Evolutionary conservation across 768 basidiomycete species (phyloP).

Genomic region (Pisolithus orientalis): DNA sequence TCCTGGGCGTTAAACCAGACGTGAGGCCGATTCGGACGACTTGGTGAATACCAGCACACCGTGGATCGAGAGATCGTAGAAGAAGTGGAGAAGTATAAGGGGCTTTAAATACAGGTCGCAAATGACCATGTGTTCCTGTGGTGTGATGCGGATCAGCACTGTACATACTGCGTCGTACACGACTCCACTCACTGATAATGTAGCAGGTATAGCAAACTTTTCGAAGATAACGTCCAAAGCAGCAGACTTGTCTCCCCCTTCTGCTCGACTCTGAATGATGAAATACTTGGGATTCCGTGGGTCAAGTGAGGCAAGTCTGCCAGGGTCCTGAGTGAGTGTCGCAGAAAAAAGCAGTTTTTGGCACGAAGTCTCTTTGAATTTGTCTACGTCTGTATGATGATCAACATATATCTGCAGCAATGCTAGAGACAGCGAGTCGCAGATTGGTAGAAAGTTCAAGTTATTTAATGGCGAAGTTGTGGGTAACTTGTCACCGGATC

Average conservation of each 20-base stretch:
- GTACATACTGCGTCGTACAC: background rate
- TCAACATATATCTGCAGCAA: slow-evolving; percentile 33
- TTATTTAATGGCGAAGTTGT: slow-evolving; percentile 5
- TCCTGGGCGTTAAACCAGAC: slow-evolving; percentile 79
- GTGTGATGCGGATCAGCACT: background rate
- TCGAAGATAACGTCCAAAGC: slow-evolving; percentile 59
- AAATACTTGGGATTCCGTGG: slow-evolving; percentile 82
- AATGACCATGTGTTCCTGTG: slow-evolving; percentile 82
- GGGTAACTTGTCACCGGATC: slow-evolving; percentile 1
- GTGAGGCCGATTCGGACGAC: slow-evolving; percentile 81
- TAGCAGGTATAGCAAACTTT: slow-evolving; percentile 75
- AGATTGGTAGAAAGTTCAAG: background rate
- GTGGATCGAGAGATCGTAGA: slow-evolving; percentile 51
- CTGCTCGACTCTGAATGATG: slow-evolving; percentile 57
- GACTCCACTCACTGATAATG: slow-evolving; percentile 51
- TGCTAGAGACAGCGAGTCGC: slow-evolving; percentile 55
- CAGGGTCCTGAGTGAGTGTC: slow-evolving; percentile 89
- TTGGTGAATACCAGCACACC: slow-evolving; percentile 95
- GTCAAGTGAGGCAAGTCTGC: slow-evolving; percentile 80
- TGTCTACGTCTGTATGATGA: slow-evolving; percentile 46
- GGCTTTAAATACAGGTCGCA: slow-evolving; percentile 79
- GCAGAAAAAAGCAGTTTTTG: slow-evolving; percentile 97
- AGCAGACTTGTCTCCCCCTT: slow-evolving; percentile 28
- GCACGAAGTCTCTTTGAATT: slow-evolving; percentile 59
- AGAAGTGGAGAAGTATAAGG: slow-evolving; percentile 80